A percentile compares a stretch with the other conserved stretches of the same genome.
Conservation (phyloP, 306 rosid species). For the Prunus armeniaca region DNA sequence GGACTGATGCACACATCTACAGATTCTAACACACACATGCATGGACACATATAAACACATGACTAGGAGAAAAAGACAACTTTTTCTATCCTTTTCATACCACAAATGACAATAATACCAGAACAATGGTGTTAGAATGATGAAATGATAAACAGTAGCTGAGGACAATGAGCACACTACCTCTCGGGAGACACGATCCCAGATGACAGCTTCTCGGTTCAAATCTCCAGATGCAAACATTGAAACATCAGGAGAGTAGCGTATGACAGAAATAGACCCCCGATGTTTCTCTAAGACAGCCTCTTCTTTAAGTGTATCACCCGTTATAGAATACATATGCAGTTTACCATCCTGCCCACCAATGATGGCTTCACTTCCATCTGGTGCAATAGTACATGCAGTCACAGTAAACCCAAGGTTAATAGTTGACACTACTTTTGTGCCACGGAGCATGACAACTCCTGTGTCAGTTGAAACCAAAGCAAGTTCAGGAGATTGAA, state of each 20-base stretch:
- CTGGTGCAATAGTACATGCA: conserved; percentile 79
- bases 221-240: conserved; percentile 97
- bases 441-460: conserved; percentile 74
- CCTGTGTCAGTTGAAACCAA: conserved; percentile 80
- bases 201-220: conserved; percentile 89
- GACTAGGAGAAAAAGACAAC: not conserved
- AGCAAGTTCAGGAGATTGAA: conserved; percentile 75
- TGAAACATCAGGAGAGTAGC: conserved; percentile 85
- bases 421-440: conserved; percentile 65
- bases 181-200: conserved; percentile 78
- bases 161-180: conserved; percentile 32
- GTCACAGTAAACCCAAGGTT: conserved; percentile 84
- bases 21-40: not conserved
- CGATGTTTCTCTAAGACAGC: conserved; percentile 89
- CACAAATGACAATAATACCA: not conserved
- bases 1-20: not conserved
- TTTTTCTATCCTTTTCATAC: not conserved
- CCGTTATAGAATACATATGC: conserved; percentile 64
- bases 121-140: not conserved
- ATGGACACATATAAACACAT: not conserved
- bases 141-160: not conserved
- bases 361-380: conserved; percentile 89
- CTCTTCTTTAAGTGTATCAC: conserved; percentile 78
- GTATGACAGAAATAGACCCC: conserved; percentile 79
- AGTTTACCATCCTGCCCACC: conserved; percentile 95